Evolutionary conservation across 805 yeast species (phyloP), one percentile per base, ranked within the genome.

Genomic region (Ogataea neopini): DNA sequence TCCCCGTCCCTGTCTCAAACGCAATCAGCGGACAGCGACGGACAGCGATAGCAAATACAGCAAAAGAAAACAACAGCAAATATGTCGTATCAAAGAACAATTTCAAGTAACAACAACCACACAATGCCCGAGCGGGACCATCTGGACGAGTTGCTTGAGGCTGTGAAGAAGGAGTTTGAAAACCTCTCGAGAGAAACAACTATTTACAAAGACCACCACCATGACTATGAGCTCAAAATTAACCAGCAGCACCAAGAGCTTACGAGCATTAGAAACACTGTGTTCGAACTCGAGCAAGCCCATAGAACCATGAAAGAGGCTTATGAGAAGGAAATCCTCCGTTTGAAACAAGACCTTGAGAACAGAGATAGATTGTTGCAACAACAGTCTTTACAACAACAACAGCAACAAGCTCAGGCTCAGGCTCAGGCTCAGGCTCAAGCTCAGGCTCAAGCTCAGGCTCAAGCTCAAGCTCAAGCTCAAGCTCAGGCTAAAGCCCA

Each of bases 271-370:
- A 81, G 97, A 61, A 95, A 90, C 62, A 88, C 96, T 9, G 96
- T 92, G 23, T 90, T 84, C 63, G 98, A 94, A 65, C 78, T 92
- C 60, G 97, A 92, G 68, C 80, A 85, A 78, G 92, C 96, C 33
- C 98, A 92, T 72, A 79, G 96, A 58, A 88, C 88, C 64, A 87
- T 94, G 79, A 91, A 92, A 71, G 97, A 92, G 62, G 90, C 91
- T 40, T 94, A 92, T 69, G 97, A 92, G 68, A 96, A 88, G 60
- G 98, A 92, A 70, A 86, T 94, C 47, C 73, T 81, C 63, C 77
- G 94, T 57, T 77, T 92, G 68, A 90, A 92, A 68, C 81, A 83
- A 53, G 96, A 90, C 65, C 75, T 92, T 56, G 96, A 89, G 59
- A 80, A 77, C 61, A 76, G 91, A 59, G 95, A 88, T 63, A 77